Evolutionary conservation across 2,329 filamentous ascomycete genomes (phyloP), one percentile per base, ranked within the genome.

Genomic region (Corinectria fuckeliana): DNA sequence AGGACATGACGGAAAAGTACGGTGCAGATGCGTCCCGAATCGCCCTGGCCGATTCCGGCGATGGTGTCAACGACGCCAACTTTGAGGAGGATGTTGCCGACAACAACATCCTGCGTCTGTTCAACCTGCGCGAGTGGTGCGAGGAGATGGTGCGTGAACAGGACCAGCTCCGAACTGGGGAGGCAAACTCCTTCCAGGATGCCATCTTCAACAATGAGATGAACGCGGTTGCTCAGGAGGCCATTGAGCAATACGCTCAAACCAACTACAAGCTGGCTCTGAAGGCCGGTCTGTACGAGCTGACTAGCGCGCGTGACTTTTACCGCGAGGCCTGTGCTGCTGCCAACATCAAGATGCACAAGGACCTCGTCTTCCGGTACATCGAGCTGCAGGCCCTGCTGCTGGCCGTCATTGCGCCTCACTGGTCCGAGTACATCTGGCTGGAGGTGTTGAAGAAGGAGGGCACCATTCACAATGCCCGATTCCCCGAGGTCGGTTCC

Each of bases 21-120:
- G 95, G 95, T 71, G 94, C 95, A 8, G 95, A 98, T 75, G 95
- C 95, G 13, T 90, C 91, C 41, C 87, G 94, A 74, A 91, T 98
- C 70, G 93, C 93, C 3, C 88, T 99, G 63, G 94, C 94, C 16
- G 95, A 99, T 76, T 93, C 93, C 11, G 95, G 95, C 69, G 95
- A 99, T 72, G 92, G 91, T 64, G 93, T 97, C 62, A 90, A 92
- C 64, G 95, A 99, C 76, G 93, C 94, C 70, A 99, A 99, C 82
- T 96, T 99, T 66, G 95, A 97, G 72, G 95, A 99, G 80, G 87
- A 90, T 55, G 93, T 97, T 36, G 95, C 95, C 38, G 95, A 98
- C 78, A 91, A 89, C 74, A 93, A 89, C 72, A 96, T 97, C 70
- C 83, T 98, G 63, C 89, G 93, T 71, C 85, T 98, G 51, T 93